Conservation (phyloP, 2,329 filamentous ascomycete species). For the Penicillium expansum region DNA sequence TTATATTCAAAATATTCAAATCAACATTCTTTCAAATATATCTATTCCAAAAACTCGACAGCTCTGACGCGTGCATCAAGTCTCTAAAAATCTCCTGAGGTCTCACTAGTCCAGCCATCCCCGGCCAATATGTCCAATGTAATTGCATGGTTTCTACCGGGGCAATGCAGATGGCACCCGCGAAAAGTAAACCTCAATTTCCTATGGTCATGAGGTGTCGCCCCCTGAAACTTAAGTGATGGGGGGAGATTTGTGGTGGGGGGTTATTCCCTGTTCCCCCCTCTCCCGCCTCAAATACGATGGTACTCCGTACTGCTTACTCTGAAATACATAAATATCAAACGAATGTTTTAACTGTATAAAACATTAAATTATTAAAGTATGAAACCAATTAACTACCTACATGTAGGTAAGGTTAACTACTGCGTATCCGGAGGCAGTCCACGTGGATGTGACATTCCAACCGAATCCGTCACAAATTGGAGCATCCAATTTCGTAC, state of each 20-base stretch:
- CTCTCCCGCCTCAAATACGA: slow-evolving; percentile 9
- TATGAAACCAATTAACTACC: neutral
- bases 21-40: neutral
- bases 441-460: slow-evolving; percentile 25
- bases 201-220: slow-evolving; percentile 20
- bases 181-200: slow-evolving; percentile 15
- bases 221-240: slow-evolving; percentile 14
- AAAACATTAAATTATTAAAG: neutral
- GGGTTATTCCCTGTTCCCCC: neutral
- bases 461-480: slow-evolving; percentile 57
- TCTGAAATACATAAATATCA: neutral
- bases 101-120: slow-evolving; percentile 13
- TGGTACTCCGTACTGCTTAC: neutral
- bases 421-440: slow-evolving; percentile 44
- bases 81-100: slow-evolving; percentile 1
- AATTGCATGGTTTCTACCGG: slow-evolving; percentile 17
- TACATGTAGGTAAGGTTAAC: neutral
- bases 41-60: neutral
- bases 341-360: neutral
- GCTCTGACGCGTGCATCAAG: neutral
- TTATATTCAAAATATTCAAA: too few species aligned
- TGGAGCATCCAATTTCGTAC: slow-evolving; percentile 73
- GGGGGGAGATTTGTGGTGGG: slow-evolving; percentile 9
- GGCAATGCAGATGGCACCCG: slow-evolving; percentile 10
- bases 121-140: slow-evolving; percentile 12